Base-by-base conservation (phyloP, 495 filamentous ascomycete genomes). In the Elasticomyces elasticus region DNA sequence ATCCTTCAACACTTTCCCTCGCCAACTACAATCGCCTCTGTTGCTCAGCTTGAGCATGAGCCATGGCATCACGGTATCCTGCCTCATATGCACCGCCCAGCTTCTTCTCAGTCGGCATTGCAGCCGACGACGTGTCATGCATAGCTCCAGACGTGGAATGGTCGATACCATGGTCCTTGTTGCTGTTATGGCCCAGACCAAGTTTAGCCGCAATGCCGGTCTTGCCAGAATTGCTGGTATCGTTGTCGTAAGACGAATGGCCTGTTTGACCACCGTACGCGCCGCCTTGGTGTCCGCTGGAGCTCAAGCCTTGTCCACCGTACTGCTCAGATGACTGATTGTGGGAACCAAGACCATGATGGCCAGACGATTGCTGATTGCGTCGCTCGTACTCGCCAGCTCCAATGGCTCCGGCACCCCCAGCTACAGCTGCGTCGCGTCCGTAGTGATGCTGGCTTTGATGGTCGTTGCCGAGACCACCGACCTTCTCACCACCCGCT, bases 391-490 rank as follows among this genome's bases (percentile, higher is more conserved):
- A 27, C 41, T 48, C 48, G 24, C 35, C 51, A n/a, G 57, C 54
- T 1, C 55, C 54, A 5, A 17, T 17, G 12, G 13, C 30, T 33
- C 30, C 35, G 52, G 45, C 47, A 3, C 55, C 57, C 23, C 57
- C 57, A 35, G 45, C 55, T 9, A 59, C 5, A 24, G 56, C 58
- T 4, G 58, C 58, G 38, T 61, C 58, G 5, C 58, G 58, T 15
- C 58, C 57, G 23, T 66, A 61, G 45, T 67, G 66, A 35, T 66
- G 66, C 12, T 62, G 24, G 24, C 5, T 22, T 9, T 45, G 42
- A 23, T 23, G 42, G 3, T 45, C 42, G 42, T 4, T 23, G 19
- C 42, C 42, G 20, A 27, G 24, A 12, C 24, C 42, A 23, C 42
- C 42, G 10, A 45, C 6, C 42, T 27, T 45, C 24, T 45, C 42